Evolutionary conservation across 257 asterid species (phyloP), one percentile per base, ranked within the genome.

Genomic region (Solanum dulcamara): DNA sequence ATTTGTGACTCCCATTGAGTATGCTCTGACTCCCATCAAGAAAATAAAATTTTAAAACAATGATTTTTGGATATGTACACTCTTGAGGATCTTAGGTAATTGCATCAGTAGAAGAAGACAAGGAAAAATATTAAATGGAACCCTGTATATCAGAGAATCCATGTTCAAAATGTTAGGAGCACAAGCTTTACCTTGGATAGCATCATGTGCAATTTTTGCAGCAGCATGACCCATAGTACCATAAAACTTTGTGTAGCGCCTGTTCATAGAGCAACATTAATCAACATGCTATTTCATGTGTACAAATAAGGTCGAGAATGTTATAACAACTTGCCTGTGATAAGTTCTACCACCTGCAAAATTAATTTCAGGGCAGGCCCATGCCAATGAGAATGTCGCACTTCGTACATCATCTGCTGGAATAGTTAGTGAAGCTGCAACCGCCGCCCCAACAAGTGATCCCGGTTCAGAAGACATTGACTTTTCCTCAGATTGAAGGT

Each of bases 291-390:
- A 44, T 77, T 48, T 79, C 42, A 79, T 48, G 44, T 4, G 42
- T 77, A 77, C 44, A 79, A 83, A 83, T 64, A 22, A 33, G 66
- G 57, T 51, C 9, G 10, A 30, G 57, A 68, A 77, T 84, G 66
- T 80, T 70, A 86, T 51, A 72, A 53, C 82, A 67, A 85, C 93
- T 86, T 75, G 85, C 98, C 99, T 94, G 92, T 90, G 93, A 90
- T 97, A 97, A 86, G 98, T 97, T 93, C 94, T 95, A 86, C 99
- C 99, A 81, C 92, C 86, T 30, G 80, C 83, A 87, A 95, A 97
- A 87, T 83, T 91, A 68, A 97, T 88, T 91, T 97, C 98, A 14
- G 98, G 94, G 88, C 99, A 95, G 83, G 94, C 96, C 98, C 98
- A 97, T 80, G 96, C 93, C 89, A 97, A 84, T 12, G 98, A 91